Percentiles rank a stretch among this genome's conserved stretches.
These are phyloP conservation scores for Entoloma clypeatum DNA, from an alignment of 1,284 basidiomycete genomes.

Conservation along the genomic window DNA sequence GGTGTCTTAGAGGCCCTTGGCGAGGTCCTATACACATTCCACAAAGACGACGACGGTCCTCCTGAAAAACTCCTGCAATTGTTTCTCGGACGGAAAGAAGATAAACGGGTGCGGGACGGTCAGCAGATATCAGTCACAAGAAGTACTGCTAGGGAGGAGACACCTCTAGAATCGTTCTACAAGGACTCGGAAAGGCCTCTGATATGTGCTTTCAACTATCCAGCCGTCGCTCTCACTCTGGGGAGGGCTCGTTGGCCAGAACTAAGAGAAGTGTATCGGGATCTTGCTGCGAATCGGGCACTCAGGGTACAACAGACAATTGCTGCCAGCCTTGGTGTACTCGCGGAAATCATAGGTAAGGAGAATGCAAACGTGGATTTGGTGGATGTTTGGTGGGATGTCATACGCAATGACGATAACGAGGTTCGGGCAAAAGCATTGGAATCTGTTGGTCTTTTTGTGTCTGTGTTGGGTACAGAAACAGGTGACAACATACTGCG, in stretches of 20 bases:
- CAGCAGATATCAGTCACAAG: slow-evolving; percentile 20
- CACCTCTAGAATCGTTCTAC: slow-evolving; percentile 41
- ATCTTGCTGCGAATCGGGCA: slow-evolving; percentile 57
- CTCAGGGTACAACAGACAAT: slow-evolving; percentile 72
- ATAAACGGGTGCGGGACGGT: slow-evolving; percentile 33
- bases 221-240: slow-evolving; percentile 85
- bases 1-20: slow-evolving; percentile 89
- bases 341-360: slow-evolving; percentile 82
- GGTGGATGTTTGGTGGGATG: slow-evolving; percentile 68
- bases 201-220: slow-evolving; percentile 93
- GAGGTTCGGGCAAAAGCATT: slow-evolving; percentile 71
- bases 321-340: slow-evolving; percentile 85
- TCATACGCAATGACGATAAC: slow-evolving; percentile 53
- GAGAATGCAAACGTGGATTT: slow-evolving; percentile 71
- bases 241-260: slow-evolving; percentile 77
- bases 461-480: slow-evolving; percentile 50
- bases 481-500: slow-evolving; percentile 50
- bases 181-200: slow-evolving; percentile 71
- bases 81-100: slow-evolving; percentile 62
- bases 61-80: slow-evolving; percentile 79
- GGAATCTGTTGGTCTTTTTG: slow-evolving; percentile 59
- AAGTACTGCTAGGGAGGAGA: slow-evolving; percentile 9
- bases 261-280: slow-evolving; percentile 67
- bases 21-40: slow-evolving; percentile 88
- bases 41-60: slow-evolving; percentile 62